phyloP scores from a whole-genome alignment of 2,329 filamentous ascomycete species.

The Aspergillus sp. region DNA sequence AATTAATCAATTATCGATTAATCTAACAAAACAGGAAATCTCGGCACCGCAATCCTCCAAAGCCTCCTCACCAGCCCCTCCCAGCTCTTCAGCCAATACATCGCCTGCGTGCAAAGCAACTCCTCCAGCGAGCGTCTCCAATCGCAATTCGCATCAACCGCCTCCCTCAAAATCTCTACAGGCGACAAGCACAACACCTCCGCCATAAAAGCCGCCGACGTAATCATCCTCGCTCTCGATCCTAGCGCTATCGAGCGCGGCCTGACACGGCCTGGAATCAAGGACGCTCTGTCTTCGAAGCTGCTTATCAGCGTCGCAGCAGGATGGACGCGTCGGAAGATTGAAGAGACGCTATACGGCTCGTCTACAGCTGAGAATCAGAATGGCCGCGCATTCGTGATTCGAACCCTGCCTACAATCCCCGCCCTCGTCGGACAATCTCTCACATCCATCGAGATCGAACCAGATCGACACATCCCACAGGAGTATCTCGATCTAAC shows the following conservation, averaged over 20 bases:
- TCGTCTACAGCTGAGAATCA: constrained; percentile 9
- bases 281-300: constrained; percentile 44
- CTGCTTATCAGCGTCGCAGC: constrained; percentile 50
- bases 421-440: constrained; percentile 46
- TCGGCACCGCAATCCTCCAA: constrained; percentile 40
- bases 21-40: constrained; percentile 32
- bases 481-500: constrained; percentile 35
- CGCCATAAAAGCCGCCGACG: constrained; percentile 37
- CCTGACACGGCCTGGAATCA: constrained; percentile 38
- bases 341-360: constrained; percentile 40
- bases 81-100: constrained; percentile 33
- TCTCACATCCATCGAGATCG: constrained; percentile 51
- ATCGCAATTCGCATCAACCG: constrained; percentile 30
- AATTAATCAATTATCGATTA: too few species aligned
- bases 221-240: constrained; percentile 50
- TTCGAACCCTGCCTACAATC: constrained; percentile 48
- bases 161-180: constrained; percentile 34
- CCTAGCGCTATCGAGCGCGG: constrained; percentile 45
- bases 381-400: constrained; percentile 27
- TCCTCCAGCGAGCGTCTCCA: constrained; percentile 36
- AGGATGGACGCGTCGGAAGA: constrained; percentile 46
- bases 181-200: constrained; percentile 30
- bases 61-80: constrained; percentile 26
- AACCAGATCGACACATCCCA: constrained; percentile 40
- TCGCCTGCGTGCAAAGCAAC: constrained; percentile 45